Percentiles rank a stretch among this genome's conserved stretches.
Evolutionary conservation across 805 yeast genomes (phyloP).

Genomic region (Ogataea methanolica): DNA sequence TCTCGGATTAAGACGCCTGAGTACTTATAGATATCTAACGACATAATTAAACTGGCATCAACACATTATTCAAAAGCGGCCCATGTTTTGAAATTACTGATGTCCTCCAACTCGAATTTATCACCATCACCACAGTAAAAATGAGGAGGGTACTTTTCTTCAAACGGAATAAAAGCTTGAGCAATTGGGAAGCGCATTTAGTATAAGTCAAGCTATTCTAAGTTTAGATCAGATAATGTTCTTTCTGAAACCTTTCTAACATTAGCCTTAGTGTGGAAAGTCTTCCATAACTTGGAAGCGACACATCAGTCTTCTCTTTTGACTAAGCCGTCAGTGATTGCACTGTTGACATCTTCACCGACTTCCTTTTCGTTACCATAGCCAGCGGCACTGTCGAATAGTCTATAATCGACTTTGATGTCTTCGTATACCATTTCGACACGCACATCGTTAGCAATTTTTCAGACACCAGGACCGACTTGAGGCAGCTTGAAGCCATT

Average conservation of each 20-base stretch:
- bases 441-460: conserved; percentile 42
- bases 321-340: conserved; percentile 66
- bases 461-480: conserved; percentile 58
- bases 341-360: conserved; percentile 51
- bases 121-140: conserved; percentile 57
- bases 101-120: conserved; percentile 50
- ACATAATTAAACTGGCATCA: conserved; percentile 49
- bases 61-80: conserved; percentile 68
- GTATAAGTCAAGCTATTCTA: conserved; percentile 79
- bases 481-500: conserved; percentile 40
- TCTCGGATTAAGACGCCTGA: conserved; percentile 66
- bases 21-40: conserved; percentile 83
- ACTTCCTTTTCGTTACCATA: conserved; percentile 69
- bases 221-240: conserved; percentile 62
- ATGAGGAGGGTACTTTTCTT: conserved; percentile 75
- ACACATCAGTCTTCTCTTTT: conserved; percentile 72
- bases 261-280: conserved; percentile 70
- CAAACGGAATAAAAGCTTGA: conserved; percentile 74
- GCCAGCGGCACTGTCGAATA: conserved; percentile 68
- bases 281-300: conserved; percentile 87
- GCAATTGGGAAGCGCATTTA: conserved; percentile 92
- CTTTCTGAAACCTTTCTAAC: conserved; percentile 61
- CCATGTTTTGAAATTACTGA: conserved; percentile 74
- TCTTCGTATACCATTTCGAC: conserved; percentile 67
- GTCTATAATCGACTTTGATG: conserved; percentile 78